Percentiles rank a stretch among this genome's conserved stretches.
phyloP scores from a whole-genome alignment of 2,329 filamentous ascomycete species.

The Coniochaeta ligniaria region DNA sequence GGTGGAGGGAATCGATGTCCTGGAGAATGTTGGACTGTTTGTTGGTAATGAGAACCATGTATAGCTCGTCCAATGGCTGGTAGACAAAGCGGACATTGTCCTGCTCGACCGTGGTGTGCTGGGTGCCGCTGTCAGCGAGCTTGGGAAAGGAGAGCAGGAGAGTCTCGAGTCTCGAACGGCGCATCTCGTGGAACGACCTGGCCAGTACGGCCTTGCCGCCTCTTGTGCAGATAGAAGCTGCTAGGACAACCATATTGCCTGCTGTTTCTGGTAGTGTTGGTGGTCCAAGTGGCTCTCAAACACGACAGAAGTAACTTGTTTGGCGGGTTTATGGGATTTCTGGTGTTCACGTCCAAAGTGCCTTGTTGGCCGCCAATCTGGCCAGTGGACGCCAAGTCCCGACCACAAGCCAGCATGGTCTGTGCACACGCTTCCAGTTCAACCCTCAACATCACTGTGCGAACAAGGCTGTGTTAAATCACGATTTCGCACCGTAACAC shows the following conservation, averaged over 20 bases:
- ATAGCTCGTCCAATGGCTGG: constrained; percentile 96
- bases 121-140: constrained; percentile 88
- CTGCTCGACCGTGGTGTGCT: constrained; percentile 97
- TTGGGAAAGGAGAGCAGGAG: constrained; percentile 96
- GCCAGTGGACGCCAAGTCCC: neutral
- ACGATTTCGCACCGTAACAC: neutral
- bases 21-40: constrained; percentile 98
- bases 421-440: neutral
- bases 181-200: constrained; percentile 96
- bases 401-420: neutral
- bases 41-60: constrained; percentile 99
- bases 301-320: neutral
- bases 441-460: neutral
- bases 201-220: constrained; percentile 98
- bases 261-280: neutral
- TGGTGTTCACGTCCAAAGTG: neutral
- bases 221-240: constrained; percentile 96
- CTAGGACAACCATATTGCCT: constrained; percentile 70
- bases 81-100: constrained; percentile 99
- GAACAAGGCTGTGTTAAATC: too few relatives aligned
- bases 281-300: neutral
- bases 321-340: neutral
- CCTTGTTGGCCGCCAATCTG: neutral
- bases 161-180: constrained; percentile 91
- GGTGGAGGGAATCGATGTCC: constrained; percentile 95